Base-by-base conservation (phyloP, 768 basidiomycete genomes). In the Tricholoma hemisulphureum region DNA sequence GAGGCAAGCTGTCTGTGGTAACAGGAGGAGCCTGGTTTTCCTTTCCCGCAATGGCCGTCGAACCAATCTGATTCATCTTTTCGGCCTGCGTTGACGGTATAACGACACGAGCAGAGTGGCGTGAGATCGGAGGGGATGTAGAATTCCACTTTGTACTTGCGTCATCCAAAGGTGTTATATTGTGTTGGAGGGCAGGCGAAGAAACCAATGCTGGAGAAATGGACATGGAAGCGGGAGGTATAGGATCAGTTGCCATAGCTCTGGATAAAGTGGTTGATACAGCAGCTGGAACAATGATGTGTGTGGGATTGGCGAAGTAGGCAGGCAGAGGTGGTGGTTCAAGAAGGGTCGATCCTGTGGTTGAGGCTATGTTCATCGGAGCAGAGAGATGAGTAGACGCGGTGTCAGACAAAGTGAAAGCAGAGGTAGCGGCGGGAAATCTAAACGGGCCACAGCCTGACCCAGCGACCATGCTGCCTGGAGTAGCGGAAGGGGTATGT, bases 41-140 rank as follows among this genome's bases (percentile, higher is more conserved):
- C 35, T 60, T 60, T 43, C 35, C 53, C 29, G n/a, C 16, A 20
- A 31, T 13, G 21, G 48, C 11, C 18, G 9, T 24, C n/a, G 54
- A 41, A 3, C 56, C 56, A 34, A 60, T 60, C 18, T 60, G 21
- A 21, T 60, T 60, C 51, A 57, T 57, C 28, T 39, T 21, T 4
- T 56, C 52, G 6, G 55, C 55, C 3, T 43, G 34, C 3, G 51
- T 53, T 11, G 55, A 54, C 11, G 20, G 51, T 50, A 53, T 16
- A 45, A 58, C 16, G 13, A 10, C 4, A 16, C 21, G n/a, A 16
- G 21, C 23, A 35, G 43, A 39, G 9, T 26, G 23, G 43, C 13
- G 43, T 45, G 43, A 45, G 43, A 45, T 24, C 3, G 23, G 45
- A 46, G 45, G n/a, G n/a, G n/a, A 3, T 46, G 45, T 2, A 46